A percentile compares a stretch with the other conserved stretches of the same genome.
These are phyloP conservation scores for Erodium moschatum DNA, from an alignment of 441 rosid genomes.

Conservation along the genomic window DNA sequence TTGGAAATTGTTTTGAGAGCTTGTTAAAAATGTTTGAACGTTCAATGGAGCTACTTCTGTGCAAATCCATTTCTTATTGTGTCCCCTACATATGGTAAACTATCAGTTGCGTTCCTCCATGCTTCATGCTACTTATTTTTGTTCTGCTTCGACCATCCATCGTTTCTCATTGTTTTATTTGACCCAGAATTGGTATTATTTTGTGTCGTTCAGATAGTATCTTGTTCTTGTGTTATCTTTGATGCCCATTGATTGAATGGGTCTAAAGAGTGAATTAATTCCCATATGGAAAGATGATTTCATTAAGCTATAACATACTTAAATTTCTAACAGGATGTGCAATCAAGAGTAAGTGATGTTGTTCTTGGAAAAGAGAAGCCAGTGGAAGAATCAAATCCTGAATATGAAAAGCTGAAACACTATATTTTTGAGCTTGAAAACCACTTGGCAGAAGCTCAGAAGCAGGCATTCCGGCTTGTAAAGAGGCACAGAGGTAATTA, in stretches of 20 bases:
- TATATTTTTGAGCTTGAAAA: constrained; percentile 92
- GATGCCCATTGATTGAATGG: background rate
- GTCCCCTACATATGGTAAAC: background rate
- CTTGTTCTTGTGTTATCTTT: too few species aligned
- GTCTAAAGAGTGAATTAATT: background rate
- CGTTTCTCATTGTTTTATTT: too few species aligned
- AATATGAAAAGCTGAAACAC: constrained; percentile 82
- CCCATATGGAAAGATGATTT: background rate
- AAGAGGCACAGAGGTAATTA: constrained; percentile 85
- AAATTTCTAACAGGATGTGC: constrained; percentile 56
- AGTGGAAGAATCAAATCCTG: constrained; percentile 88
- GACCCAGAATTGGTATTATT: background rate
- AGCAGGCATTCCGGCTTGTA: constrained; percentile 90
- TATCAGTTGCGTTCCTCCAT: background rate
- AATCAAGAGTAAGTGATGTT: constrained; percentile 57
- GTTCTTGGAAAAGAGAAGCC: constrained; percentile 97
- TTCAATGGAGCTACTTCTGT: background rate
- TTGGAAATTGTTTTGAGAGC: background rate
- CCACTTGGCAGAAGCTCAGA: constrained; percentile 92
- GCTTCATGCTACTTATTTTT: background rate
- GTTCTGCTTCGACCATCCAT: background rate
- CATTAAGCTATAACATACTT: background rate
- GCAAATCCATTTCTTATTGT: background rate
- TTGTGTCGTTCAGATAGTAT: background rate
- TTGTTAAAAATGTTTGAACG: background rate